phyloP scores from a whole-genome alignment of 345 rosid species.

The Eucalyptus erythrocorys region DNA sequence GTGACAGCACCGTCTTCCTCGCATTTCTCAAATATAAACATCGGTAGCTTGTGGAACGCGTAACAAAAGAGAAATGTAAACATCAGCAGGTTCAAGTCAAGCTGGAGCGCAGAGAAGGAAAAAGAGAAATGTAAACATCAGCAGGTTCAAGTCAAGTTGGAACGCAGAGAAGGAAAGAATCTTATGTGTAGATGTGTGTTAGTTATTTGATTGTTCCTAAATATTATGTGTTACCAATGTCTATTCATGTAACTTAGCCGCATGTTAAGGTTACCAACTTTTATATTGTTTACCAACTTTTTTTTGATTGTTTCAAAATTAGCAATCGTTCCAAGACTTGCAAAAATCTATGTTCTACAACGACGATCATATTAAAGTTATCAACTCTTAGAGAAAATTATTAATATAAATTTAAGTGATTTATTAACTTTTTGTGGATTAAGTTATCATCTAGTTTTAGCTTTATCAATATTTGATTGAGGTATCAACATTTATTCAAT shows the following conservation, averaged over 20 bases:
- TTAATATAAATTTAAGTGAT: background rate
- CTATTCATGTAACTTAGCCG: too few species aligned
- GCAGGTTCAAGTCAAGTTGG: background rate
- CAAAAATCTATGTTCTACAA: background rate
- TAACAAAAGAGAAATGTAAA: background rate
- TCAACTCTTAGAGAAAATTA: background rate
- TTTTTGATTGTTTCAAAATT: too few species aligned
- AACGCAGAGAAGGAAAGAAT: background rate
- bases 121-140: background rate
- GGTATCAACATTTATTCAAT: background rate
- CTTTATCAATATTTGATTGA: background rate
- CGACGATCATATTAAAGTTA: too few species aligned
- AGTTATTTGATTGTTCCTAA: too few species aligned
- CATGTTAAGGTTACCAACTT: background rate
- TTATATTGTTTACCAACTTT: background rate
- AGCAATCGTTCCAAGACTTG: background rate
- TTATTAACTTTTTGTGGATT: background rate
- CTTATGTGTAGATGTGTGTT: background rate
- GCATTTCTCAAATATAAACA: too few species aligned
- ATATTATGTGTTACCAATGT: too few species aligned
- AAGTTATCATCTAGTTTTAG: background rate
- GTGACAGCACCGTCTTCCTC: too few species aligned
- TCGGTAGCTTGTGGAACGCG: background rate
- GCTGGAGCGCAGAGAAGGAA: background rate
- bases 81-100: background rate